Percentiles rank a stretch among this genome's conserved stretches.
phyloP scores from a whole-genome alignment of 1,139 yeast genomes.

The Sugiyamaella xylanicola region DNA sequence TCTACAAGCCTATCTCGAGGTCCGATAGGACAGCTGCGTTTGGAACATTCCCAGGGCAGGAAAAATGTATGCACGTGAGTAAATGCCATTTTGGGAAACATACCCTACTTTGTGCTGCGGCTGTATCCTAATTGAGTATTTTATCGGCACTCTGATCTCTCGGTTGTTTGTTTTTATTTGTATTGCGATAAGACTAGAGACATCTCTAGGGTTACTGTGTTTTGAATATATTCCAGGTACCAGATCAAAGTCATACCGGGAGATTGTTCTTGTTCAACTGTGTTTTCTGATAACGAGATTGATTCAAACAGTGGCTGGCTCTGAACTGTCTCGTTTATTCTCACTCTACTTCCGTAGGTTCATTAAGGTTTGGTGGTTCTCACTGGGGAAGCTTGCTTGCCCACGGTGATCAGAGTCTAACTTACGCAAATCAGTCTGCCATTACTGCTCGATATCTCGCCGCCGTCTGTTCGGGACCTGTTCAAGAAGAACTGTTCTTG shows the following conservation, averaged over 20 bases:
- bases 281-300: no score
- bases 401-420: background rate
- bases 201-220: background rate
- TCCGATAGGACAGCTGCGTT: background rate
- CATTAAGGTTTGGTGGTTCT: background rate
- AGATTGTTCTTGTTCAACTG: background rate
- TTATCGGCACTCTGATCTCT: background rate
- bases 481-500: background rate
- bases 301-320: background rate
- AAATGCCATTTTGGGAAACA: background rate
- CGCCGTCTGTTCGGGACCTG: background rate
- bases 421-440: no score
- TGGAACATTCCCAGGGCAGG: background rate
- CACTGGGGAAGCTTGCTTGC: background rate
- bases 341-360: background rate
- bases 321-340: background rate
- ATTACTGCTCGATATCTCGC: background rate
- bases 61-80: conserved; percentile 1
- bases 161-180: conserved; percentile 1
- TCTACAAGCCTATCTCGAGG: background rate
- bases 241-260: background rate
- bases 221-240: background rate
- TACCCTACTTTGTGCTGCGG: background rate
- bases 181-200: background rate
- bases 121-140: background rate